Evolutionary conservation across 2,329 filamentous ascomycete species (phyloP).

Genomic region (Xylaria sp.): DNA sequence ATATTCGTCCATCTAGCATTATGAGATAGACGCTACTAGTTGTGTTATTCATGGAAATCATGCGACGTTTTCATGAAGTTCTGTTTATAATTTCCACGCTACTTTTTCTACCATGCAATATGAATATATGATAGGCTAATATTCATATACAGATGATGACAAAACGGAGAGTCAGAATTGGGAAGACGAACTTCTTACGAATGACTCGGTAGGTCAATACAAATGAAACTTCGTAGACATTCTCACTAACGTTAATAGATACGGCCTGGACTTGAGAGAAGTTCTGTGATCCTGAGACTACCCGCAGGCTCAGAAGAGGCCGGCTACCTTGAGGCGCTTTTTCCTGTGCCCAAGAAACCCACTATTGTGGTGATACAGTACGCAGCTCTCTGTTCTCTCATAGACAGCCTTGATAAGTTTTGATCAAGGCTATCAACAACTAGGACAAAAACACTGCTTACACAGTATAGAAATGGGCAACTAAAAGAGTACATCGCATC

Average conservation of each 20-base stretch:
- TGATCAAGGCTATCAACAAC: not conserved
- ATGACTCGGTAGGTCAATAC: constrained; percentile 61
- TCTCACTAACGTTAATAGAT: constrained; percentile 57
- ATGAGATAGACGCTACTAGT: not conserved
- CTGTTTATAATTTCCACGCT: not conserved
- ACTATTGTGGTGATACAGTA: constrained; percentile 82
- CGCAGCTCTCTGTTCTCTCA: constrained; percentile 41
- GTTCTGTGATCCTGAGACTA: constrained; percentile 77
- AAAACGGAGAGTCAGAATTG: constrained; percentile 75
- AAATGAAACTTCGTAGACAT: constrained; percentile 2
- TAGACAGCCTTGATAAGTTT: not conserved
- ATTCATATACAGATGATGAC: constrained; percentile 72
- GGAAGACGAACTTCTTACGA: constrained; percentile 75
- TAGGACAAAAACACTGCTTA: constrained; percentile 19
- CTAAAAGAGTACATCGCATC: constrained; percentile 80
- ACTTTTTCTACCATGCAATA: not conserved
- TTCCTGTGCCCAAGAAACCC: constrained; percentile 81
- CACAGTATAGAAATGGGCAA: constrained; percentile 71
- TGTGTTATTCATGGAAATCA: not conserved
- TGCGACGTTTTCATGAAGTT: not conserved
- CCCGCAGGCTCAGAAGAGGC: constrained; percentile 81
- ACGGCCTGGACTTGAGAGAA: constrained; percentile 65
- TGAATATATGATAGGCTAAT: constrained; percentile 19
- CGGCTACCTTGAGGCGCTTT: constrained; percentile 83
- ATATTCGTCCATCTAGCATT: not conserved